Evolutionary conservation across 2,329 filamentous ascomycete species (phyloP).

Genomic region (Calcarisporium arbuscula): DNA sequence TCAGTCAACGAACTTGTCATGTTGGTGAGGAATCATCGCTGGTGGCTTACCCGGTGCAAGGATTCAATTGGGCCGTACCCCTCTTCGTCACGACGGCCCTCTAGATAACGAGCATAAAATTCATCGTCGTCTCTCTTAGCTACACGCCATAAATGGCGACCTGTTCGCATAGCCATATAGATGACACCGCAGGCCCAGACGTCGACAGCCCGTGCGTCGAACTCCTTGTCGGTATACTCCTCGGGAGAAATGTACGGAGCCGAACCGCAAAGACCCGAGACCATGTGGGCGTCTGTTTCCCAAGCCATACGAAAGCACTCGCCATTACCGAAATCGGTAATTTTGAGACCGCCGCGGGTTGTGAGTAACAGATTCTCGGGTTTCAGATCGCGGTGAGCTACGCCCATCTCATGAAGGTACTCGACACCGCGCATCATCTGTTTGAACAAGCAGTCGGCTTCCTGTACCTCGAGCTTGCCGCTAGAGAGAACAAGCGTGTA

Average conservation of each 20-base stretch:
- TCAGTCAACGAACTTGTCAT: neutral
- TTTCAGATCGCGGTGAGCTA: slow-evolving; percentile 93
- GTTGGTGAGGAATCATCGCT: neutral
- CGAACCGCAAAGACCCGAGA: slow-evolving; percentile 90
- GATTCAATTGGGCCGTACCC: slow-evolving; percentile 96
- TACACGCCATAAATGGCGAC: slow-evolving; percentile 92
- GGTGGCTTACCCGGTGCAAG: slow-evolving; percentile 75
- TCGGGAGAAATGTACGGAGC: slow-evolving; percentile 97
- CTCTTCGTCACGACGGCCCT: slow-evolving; percentile 87
- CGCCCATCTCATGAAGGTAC: slow-evolving; percentile 99
- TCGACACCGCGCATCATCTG: slow-evolving; percentile 98
- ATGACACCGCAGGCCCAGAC: slow-evolving; percentile 98
- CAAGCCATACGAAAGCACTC: slow-evolving; percentile 99
- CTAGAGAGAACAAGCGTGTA: slow-evolving; percentile 90
- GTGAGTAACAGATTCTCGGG: slow-evolving; percentile 94
- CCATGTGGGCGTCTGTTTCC: slow-evolving; percentile 98
- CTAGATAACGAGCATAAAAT: slow-evolving; percentile 90
- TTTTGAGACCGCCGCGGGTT: slow-evolving; percentile 87
- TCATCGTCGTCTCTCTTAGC: slow-evolving; percentile 96
- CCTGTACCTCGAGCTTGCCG: slow-evolving; percentile 82
- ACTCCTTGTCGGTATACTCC: slow-evolving; percentile 92
- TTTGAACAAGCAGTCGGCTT: slow-evolving; percentile 98
- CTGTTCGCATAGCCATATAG: slow-evolving; percentile 99
- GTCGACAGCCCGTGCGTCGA: slow-evolving; percentile 95
- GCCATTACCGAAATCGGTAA: slow-evolving; percentile 97